Conservation (phyloP, 106 monocot species). For the Hemerocallis citrina region DNA sequence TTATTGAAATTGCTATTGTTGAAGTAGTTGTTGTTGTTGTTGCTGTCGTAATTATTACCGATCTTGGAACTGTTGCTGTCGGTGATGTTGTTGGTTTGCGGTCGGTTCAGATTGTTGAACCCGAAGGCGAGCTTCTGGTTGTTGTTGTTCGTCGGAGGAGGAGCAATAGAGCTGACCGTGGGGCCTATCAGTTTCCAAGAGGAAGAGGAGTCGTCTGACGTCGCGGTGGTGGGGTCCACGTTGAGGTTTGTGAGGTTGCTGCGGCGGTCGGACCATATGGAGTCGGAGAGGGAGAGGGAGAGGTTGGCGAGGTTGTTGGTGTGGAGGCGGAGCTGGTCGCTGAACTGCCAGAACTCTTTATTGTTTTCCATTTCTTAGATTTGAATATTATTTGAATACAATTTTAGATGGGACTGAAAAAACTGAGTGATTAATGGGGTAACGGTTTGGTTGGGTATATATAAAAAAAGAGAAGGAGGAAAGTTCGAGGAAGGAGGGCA, state of each 20-base stretch:
- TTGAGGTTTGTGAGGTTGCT: no score
- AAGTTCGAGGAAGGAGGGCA: no score
- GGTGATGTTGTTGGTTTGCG: slow-evolving; percentile 14
- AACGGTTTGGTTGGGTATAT: no score
- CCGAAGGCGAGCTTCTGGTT: slow-evolving; percentile 46
- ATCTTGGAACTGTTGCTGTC: no score
- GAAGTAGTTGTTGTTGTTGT: neutral
- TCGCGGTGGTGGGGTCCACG: slow-evolving; percentile 14
- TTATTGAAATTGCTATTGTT: slow-evolving; percentile 12
- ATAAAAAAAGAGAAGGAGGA: no score
- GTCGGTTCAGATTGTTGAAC: slow-evolving; percentile 1
- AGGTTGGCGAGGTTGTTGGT: slow-evolving; percentile 48
- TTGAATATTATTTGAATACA: no score
- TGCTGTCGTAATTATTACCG: slow-evolving; percentile 13
- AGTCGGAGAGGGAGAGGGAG: slow-evolving; percentile 83
- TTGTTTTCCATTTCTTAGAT: slow-evolving; percentile 3
- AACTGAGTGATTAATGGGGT: no score
- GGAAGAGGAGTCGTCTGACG: neutral
- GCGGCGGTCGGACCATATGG: slow-evolving; percentile 64
- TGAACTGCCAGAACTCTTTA: slow-evolving; percentile 68
- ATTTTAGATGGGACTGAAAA: no score
- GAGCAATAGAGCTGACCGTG: no score
- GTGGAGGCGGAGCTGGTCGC: slow-evolving; percentile 85
- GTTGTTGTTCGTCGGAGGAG: no score
- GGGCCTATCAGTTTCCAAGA: no score